Base-by-base conservation (phyloP, 2,329 filamentous ascomycete species). In the Colletotrichum neosansevieriae region DNA sequence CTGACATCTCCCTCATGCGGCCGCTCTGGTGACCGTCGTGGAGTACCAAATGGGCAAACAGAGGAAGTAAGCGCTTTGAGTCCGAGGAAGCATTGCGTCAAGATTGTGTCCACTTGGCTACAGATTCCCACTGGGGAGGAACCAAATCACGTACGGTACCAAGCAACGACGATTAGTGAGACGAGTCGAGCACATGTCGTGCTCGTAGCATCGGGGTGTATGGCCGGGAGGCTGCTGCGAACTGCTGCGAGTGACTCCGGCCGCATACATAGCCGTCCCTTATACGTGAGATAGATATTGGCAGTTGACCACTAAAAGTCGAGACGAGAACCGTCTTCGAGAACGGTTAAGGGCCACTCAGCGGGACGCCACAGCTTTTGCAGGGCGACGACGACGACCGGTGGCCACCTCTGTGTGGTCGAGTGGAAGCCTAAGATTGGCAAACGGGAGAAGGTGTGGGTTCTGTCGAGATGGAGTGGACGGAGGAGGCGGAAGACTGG, bases 181-280 rank as follows among this genome's bases (percentile, higher is more conserved):
- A 34, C 36, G 38, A 32, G 24, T 10, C 38, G 47, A 19, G 36
- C 21, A 49, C 40, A 44, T 50, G 47, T 47, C 29, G 54, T 56
- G 61, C 42, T 54, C 34, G 34, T 15, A 34, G 34, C 51, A 40
- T 54, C 19, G 57, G 49, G 19, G 34, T 40, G 59, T 51, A 45
- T 38, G 19, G 34, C 21, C 34, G 65, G 61, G 49, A 60, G 54
- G 47, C 54, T 21, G 61, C 61, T 65, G 61, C 61, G 61, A 65
- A 68, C 61, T 65, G 49, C 61, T 68, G 65, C 54, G 61, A 54
- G 61, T 68, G 32, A 65, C 54, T 44, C 17, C n/a, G 47, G 50
- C 49, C 56, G 54, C 61, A 59, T 59, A 65, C 65, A 58, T 34
- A 51, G 45, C 45, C 58, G 45, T 21, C 60, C 44, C 19, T 59